Conservation (phyloP, 441 rosid species). For the Cnidoscolus chayamansa region DNA sequence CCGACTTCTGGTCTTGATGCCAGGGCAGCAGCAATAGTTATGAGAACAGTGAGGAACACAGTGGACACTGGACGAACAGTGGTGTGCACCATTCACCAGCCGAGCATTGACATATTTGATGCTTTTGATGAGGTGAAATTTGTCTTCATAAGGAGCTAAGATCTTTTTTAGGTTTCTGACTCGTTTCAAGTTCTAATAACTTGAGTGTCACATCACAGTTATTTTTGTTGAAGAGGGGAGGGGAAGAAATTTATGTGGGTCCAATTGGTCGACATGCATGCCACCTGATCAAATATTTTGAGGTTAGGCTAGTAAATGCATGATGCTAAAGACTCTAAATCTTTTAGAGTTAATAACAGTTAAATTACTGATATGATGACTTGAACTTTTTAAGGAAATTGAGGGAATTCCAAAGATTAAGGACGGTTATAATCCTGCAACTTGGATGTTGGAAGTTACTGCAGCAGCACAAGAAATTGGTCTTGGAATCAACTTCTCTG, state of each 20-base stretch:
- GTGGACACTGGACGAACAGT: conserved; percentile 72
- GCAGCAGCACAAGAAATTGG: conserved; percentile 44
- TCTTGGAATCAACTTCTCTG: conserved; percentile 44
- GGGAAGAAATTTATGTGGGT: conserved; percentile 65
- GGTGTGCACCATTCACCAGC: conserved; percentile 76
- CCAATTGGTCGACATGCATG: conserved; percentile 56
- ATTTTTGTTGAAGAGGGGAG: conserved; percentile 56
- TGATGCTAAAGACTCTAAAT: neutral
- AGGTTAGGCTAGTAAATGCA: conserved; percentile 37
- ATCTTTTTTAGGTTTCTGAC: neutral
- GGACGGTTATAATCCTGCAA: conserved; percentile 65
- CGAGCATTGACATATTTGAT: conserved; percentile 68
- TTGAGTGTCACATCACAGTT: conserved; percentile 34
- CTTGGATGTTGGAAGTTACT: conserved; percentile 71
- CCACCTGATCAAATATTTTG: conserved; percentile 54
- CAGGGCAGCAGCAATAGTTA: conserved; percentile 68
- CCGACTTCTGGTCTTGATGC: conserved; percentile 80
- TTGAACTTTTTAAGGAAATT: conserved; percentile 36
- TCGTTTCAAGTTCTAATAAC: conserved; percentile 23
- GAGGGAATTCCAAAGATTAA: conserved; percentile 49
- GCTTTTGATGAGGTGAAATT: conserved; percentile 63
- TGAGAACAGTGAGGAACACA: conserved; percentile 68
- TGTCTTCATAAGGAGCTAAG: neutral
- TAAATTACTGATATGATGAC: conserved; percentile 6
- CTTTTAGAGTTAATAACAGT: neutral